A percentile compares a stretch with the other conserved stretches of the same genome.
Conservation (phyloP, 208 protist genomes). For the Crithidia acanthocephali region DNA sequence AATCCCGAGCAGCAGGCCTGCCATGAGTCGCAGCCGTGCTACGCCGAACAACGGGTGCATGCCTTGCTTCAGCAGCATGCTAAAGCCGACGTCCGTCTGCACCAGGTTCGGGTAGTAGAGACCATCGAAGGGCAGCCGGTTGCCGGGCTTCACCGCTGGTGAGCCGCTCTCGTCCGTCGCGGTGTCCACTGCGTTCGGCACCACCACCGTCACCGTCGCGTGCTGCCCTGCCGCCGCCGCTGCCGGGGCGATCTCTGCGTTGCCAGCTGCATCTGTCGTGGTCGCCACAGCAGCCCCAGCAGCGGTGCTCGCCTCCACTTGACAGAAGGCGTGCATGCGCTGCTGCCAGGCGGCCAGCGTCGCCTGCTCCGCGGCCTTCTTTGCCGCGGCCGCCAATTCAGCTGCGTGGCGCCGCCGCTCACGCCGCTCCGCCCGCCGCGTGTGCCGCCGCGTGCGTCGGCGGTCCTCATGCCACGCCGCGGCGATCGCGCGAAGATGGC, state of each 20-base stretch:
- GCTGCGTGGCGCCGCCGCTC: conserved; percentile 15
- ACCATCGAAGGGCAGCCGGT: conserved; percentile 43
- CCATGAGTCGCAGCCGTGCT: conserved; percentile 37
- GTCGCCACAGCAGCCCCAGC: not conserved
- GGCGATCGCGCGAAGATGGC: conserved; percentile 38
- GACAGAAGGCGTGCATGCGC: conserved; percentile 6
- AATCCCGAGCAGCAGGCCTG: conserved; percentile 46
- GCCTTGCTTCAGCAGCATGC: conserved; percentile 45
- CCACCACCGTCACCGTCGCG: conserved; percentile 9
- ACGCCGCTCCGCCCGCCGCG: conserved; percentile 1
- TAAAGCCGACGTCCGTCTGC: conserved; percentile 56
- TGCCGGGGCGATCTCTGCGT: not conserved
- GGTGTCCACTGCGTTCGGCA: not conserved
- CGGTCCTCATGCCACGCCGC: conserved; percentile 23
- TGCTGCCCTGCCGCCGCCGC: not conserved
- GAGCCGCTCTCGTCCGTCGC: not conserved
- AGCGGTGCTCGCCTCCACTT: not conserved
- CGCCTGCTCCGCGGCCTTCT: conserved; percentile 18
- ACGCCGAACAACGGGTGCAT: conserved; percentile 39
- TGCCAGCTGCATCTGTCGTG: not conserved
- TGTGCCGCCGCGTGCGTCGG: not conserved
- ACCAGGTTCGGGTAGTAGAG: conserved; percentile 74
- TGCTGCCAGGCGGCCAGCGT: conserved; percentile 25
- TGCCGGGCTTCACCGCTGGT: conserved; percentile 3
- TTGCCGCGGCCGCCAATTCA: conserved; percentile 6